phyloP scores from a whole-genome alignment of 2,329 filamentous ascomycete species.

The Magnaporthales sp. region DNA sequence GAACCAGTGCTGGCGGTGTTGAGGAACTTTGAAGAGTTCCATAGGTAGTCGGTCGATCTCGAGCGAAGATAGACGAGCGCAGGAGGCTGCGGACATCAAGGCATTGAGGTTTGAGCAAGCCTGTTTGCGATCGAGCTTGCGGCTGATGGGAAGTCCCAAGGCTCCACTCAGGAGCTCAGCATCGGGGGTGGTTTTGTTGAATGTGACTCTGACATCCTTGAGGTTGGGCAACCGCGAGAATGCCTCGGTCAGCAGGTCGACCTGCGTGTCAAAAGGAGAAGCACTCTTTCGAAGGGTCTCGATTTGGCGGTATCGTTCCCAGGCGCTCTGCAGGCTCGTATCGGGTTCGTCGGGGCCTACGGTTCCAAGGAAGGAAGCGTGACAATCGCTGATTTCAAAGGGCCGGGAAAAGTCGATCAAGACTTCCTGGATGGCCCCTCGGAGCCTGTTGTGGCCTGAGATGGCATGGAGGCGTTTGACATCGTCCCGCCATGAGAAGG shows the following conservation, averaged over 20 bases:
- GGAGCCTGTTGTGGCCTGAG: conserved; percentile 31
- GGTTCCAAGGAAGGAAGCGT: conserved; percentile 25
- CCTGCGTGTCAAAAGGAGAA: conserved; percentile 25
- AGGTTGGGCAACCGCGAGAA: conserved; percentile 30
- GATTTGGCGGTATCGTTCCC: conserved; percentile 25
- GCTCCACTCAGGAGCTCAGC: conserved; percentile 27
- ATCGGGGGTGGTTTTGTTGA: conserved; percentile 29
- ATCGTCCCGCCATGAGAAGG: conserved; percentile 36
- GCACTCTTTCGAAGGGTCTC: conserved; percentile 23
- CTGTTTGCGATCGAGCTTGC: conserved; percentile 27
- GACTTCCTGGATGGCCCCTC: conserved; percentile 30
- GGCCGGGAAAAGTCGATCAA: conserved; percentile 36
- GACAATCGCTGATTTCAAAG: conserved; percentile 29
- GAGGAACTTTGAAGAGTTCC: conserved; percentile 28
- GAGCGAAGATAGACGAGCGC: conserved; percentile 22
- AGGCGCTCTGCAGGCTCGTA: conserved; percentile 24
- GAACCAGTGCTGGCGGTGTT: conserved; percentile 31
- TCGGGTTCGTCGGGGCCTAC: conserved; percentile 26
- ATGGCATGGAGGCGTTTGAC: conserved; percentile 33
- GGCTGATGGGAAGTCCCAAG: conserved; percentile 28
- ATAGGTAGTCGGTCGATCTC: conserved; percentile 34
- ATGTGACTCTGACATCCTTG: conserved; percentile 28
- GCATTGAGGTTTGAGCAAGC: conserved; percentile 24
- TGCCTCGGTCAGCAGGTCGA: conserved; percentile 26
- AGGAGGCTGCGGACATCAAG: conserved; percentile 11